Evolutionary conservation across 805 yeast genomes (phyloP).

Genomic region (Kuraishia capsulata): DNA sequence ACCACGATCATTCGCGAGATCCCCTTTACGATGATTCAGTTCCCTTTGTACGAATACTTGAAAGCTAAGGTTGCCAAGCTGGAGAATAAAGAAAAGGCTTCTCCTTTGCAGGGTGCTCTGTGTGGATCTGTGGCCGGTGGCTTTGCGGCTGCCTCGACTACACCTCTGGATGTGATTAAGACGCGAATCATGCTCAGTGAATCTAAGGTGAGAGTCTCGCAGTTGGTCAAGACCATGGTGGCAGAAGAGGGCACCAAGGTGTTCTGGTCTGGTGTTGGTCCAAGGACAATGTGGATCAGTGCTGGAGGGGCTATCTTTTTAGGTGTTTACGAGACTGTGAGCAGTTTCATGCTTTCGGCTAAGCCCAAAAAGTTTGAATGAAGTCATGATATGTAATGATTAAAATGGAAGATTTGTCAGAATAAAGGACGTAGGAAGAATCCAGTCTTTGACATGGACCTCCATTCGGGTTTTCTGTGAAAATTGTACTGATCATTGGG

Average conservation of each 20-base stretch:
- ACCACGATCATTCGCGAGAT: conserved; percentile 92
- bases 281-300: conserved; percentile 95
- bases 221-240: conserved; percentile 43
- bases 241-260: conserved; percentile 66
- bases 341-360: conserved; percentile 19
- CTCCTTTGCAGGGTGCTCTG: conserved; percentile 71
- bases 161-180: conserved; percentile 73
- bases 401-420: not conserved
- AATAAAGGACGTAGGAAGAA: not conserved
- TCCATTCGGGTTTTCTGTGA: no score
- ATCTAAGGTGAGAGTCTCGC: conserved; percentile 32
- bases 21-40: conserved; percentile 93
- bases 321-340: conserved; percentile 81
- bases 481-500: no score
- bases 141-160: conserved; percentile 70
- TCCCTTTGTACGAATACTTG: conserved; percentile 83
- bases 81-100: conserved; percentile 29
- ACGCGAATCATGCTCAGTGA: conserved; percentile 78
- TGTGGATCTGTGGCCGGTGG: conserved; percentile 84
- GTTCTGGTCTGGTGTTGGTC: conserved; percentile 82
- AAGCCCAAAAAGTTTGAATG: not conserved
- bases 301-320: conserved; percentile 97
- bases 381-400: not conserved
- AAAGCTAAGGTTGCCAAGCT: conserved; percentile 50
- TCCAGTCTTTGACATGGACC: no score